Evolutionary conservation across 768 basidiomycete species (phyloP).

Genomic region (Lyophyllum shimeji): DNA sequence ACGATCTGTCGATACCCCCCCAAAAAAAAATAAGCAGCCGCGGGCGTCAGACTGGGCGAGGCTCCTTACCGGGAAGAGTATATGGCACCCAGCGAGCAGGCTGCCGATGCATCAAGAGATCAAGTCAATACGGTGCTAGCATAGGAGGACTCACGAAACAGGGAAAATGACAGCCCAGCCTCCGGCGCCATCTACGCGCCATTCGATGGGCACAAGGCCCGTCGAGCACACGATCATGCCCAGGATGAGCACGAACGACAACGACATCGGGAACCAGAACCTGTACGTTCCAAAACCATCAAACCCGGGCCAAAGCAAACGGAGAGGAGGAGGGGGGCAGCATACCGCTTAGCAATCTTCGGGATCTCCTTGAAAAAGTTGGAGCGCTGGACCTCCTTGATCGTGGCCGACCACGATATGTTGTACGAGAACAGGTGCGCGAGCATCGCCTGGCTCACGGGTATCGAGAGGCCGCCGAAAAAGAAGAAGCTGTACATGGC

Average conservation of each 20-base stretch:
- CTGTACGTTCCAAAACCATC: constrained; percentile 31
- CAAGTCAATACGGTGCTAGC: neutral
- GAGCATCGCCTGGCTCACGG: constrained; percentile 64
- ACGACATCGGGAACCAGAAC: constrained; percentile 57
- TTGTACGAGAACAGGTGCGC: constrained; percentile 62
- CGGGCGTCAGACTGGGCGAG: neutral
- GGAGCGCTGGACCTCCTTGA: constrained; percentile 82
- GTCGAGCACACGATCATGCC: constrained; percentile 56
- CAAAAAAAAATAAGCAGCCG: neutral
- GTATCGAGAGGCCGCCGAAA: constrained; percentile 74
- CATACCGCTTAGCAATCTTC: constrained; percentile 72
- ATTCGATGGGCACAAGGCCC: constrained; percentile 50
- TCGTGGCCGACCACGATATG: constrained; percentile 56
- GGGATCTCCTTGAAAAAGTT: constrained; percentile 94
- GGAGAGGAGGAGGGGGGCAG: constrained; percentile 15
- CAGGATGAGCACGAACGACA: constrained; percentile 54
- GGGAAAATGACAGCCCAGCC: constrained; percentile 80
- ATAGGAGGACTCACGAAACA: constrained; percentile 39
- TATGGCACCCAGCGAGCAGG: constrained; percentile 60
- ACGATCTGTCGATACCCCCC: constrained; percentile 32
- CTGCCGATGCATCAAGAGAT: constrained; percentile 38
- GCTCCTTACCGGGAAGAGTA: constrained; percentile 64
- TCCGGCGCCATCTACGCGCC: constrained; percentile 49
- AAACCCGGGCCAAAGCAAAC: constrained; percentile 34
- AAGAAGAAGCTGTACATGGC: constrained; percentile 61